Percentiles rank a stretch among this genome's conserved stretches.
These are phyloP conservation scores for Fusarium dlaminii DNA, from an alignment of 2,329 filamentous ascomycete species.

Conservation along the genomic window DNA sequence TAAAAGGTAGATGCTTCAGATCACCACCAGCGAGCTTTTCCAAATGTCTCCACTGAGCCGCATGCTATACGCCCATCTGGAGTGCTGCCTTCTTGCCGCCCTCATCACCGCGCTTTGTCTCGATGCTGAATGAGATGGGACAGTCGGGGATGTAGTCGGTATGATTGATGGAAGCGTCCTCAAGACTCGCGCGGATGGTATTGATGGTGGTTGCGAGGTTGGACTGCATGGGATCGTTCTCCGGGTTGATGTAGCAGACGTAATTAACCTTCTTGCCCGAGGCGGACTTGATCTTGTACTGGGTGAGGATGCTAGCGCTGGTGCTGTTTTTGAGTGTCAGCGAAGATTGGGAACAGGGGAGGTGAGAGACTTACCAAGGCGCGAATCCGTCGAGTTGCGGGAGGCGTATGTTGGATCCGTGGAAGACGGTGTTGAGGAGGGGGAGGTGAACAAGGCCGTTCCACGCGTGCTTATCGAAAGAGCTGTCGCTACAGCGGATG, in stretches of 20 bases:
- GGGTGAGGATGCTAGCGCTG: not conserved
- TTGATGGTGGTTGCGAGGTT: too few relatives aligned
- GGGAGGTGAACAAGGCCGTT: too few relatives aligned
- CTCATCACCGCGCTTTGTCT: not conserved
- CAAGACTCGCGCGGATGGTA: too few relatives aligned
- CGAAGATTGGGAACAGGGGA: too few relatives aligned
- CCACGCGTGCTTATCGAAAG: too few relatives aligned
- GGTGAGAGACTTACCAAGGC: not conserved
- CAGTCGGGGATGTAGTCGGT: not conserved
- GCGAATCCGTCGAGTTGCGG: not conserved
- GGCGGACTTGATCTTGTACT: not conserved
- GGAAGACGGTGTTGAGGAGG: not conserved
- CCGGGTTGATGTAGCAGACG: not conserved
- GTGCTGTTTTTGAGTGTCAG: not conserved
- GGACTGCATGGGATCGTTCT: too few relatives aligned
- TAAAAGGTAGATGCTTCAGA: not conserved
- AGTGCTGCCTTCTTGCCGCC: not conserved
- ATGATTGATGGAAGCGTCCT: slow-evolving; percentile 8
- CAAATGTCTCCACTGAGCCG: slow-evolving; percentile 1
- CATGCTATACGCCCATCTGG: slow-evolving; percentile 9
- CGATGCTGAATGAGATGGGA: slow-evolving; percentile 2
- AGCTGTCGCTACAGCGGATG: too few relatives aligned
- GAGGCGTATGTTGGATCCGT: not conserved
- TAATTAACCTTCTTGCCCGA: not conserved
- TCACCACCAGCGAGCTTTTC: not conserved